Evolutionary conservation across 495 filamentous ascomycete species (phyloP).

Genomic region (Trichoderma virens): DNA sequence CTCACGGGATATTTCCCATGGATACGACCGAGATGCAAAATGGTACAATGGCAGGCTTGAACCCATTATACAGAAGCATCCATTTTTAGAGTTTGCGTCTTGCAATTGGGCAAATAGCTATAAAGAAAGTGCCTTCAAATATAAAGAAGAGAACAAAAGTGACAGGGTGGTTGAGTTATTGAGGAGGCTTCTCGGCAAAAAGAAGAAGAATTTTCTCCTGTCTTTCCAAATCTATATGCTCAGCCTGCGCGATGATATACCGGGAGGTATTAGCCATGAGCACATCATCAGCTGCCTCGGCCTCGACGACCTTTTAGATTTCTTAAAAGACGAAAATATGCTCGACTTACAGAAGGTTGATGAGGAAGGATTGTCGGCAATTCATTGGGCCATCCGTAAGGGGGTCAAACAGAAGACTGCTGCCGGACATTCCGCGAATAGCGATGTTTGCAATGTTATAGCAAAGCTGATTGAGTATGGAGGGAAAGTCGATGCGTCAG

Average conservation of each 20-base stretch:
- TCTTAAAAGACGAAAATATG: not conserved
- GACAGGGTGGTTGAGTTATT: not conserved
- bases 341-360: slow-evolving; percentile 9
- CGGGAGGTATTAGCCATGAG: not conserved
- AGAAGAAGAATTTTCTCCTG: not conserved
- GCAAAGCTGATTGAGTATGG: not conserved
- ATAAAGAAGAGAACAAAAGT: not conserved
- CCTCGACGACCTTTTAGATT: not conserved
- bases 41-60: not conserved
- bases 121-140: not conserved
- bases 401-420: not conserved
- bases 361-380: slow-evolving; percentile 3
- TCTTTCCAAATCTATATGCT: not conserved
- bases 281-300: not conserved
- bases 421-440: too few relatives aligned
- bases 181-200: not conserved
- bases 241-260: not conserved
- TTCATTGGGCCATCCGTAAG: slow-evolving; percentile 14
- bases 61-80: not conserved
- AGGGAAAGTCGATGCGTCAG: not conserved
- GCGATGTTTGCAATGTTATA: not conserved
- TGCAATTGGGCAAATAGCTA: not conserved
- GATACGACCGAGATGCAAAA: not conserved
- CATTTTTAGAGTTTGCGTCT: not conserved
- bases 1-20: not conserved